phyloP scores from a whole-genome alignment of 225 moss, liverwort and hornwort species.

The Takakia lepidozioides region DNA sequence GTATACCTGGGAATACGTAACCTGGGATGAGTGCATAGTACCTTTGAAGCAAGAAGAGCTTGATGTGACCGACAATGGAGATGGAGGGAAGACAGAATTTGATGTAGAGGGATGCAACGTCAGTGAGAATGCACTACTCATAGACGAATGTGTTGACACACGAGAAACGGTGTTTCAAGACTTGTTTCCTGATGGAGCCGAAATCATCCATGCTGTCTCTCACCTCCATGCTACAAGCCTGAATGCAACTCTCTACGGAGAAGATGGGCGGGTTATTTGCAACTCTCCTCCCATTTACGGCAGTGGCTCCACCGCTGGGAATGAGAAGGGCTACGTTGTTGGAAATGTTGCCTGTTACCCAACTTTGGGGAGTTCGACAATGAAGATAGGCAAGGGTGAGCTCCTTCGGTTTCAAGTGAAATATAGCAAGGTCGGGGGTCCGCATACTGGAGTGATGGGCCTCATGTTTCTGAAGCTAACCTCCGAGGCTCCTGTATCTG shows the following conservation, averaged over 20 bases:
- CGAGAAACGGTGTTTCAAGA: not conserved
- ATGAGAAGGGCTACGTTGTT: constrained; percentile 2
- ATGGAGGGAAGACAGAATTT: not conserved
- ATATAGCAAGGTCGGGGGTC: too few species aligned
- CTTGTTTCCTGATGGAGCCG: not conserved
- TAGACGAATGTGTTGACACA: not conserved
- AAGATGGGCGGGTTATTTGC: too few species aligned
- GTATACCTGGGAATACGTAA: too few species aligned
- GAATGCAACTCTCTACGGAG: too few species aligned
- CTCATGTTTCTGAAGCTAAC: too few species aligned
- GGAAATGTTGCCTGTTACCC: not conserved
- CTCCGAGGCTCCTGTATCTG: too few species aligned
- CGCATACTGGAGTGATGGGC: not conserved
- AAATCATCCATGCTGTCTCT: not conserved
- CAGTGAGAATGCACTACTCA: not conserved
- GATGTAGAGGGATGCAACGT: not conserved
- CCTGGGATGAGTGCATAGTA: not conserved
- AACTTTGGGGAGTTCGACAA: too few species aligned
- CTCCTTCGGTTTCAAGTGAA: not conserved
- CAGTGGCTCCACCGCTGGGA: too few species aligned
- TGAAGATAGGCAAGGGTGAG: not conserved
- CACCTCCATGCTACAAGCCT: too few species aligned
- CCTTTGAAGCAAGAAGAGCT: not conserved
- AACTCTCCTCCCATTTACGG: too few species aligned
- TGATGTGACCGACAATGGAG: not conserved